Percentiles rank a stretch among this genome's conserved stretches.
Evolutionary conservation across 192 early-diverging fungal genomes (phyloP).

Genomic region (Podila epicladia): DNA sequence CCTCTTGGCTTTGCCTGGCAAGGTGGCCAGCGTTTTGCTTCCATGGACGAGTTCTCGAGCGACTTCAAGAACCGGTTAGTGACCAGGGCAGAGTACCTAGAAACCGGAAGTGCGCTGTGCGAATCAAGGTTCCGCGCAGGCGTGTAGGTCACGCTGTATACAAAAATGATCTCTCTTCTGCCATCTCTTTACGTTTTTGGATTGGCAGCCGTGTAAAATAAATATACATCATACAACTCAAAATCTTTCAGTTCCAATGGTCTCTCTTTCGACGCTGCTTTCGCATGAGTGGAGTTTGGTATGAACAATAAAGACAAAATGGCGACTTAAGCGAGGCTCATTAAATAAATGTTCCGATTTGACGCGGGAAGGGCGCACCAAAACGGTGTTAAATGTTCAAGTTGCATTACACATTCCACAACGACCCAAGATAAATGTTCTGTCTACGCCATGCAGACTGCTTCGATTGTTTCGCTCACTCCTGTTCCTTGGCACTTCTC

Average conservation of each 20-base stretch:
- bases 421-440: not conserved
- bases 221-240: too few species aligned
- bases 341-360: too few species aligned
- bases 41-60: constrained; percentile 50
- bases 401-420: not conserved
- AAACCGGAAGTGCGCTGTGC: constrained; percentile 68
- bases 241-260: too few species aligned
- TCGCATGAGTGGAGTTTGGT: too few species aligned
- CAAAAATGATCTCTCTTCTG: not conserved
- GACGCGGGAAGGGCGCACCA: too few species aligned
- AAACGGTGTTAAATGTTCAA: too few species aligned
- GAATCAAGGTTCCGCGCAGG: constrained; percentile 56
- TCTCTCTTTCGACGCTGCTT: too few species aligned
- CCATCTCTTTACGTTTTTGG: not conserved
- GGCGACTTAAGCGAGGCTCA: too few species aligned
- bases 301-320: too few species aligned
- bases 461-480: not conserved
- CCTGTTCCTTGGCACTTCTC: not conserved
- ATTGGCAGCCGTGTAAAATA: too few species aligned
- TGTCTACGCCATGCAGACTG: not conserved
- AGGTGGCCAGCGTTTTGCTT: constrained; percentile 59
- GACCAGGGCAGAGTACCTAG: constrained; percentile 68
- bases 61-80: constrained; percentile 63
- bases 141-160: constrained; percentile 4
- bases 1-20: constrained; percentile 68